Percentiles rank a stretch among this genome's conserved stretches.
Conservation (phyloP, 2,329 filamentous ascomycete species). For the Apiospora pterosperma region DNA sequence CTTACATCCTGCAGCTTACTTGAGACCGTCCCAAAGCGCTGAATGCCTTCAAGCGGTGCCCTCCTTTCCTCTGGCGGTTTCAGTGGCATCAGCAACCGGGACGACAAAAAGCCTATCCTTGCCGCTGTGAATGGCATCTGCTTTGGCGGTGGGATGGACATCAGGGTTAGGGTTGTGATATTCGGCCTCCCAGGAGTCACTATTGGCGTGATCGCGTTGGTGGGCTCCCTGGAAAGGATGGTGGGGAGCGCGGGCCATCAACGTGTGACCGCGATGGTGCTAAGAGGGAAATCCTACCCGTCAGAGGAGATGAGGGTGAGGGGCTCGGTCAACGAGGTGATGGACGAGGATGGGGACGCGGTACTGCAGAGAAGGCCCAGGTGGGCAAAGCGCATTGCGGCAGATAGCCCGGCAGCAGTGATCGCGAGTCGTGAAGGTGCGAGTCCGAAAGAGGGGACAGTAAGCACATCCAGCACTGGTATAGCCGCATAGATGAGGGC, state of each 20-base stretch:
- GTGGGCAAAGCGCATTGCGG: slow-evolving; percentile 59
- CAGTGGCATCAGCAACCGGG: slow-evolving; percentile 61
- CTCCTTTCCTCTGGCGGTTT: slow-evolving; percentile 44
- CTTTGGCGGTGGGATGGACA: slow-evolving; percentile 74
- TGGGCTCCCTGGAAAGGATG: slow-evolving; percentile 68
- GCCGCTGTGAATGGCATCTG: slow-evolving; percentile 76
- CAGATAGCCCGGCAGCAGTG: slow-evolving; percentile 70
- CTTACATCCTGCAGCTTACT: slow-evolving; percentile 55
- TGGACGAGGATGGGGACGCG: slow-evolving; percentile 28
- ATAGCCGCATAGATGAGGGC: slow-evolving; percentile 55
- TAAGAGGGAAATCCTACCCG: slow-evolving; percentile 58
- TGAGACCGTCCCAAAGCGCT: slow-evolving; percentile 56
- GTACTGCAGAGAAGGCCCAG: slow-evolving; percentile 57
- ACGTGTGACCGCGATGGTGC: slow-evolving; percentile 67
- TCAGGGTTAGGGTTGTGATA: slow-evolving; percentile 69
- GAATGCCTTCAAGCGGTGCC: slow-evolving; percentile 48
- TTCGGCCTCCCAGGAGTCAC: slow-evolving; percentile 72
- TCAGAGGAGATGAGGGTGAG: slow-evolving; percentile 59
- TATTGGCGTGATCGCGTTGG: slow-evolving; percentile 66
- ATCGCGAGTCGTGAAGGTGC: slow-evolving; percentile 74
- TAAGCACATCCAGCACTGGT: slow-evolving; percentile 53
- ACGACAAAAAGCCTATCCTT: slow-evolving; percentile 71
- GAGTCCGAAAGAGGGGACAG: slow-evolving; percentile 60
- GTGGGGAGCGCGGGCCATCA: slow-evolving; percentile 62
- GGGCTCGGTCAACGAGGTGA: slow-evolving; percentile 68